A percentile compares a stretch with the other conserved stretches of the same genome.
These are phyloP conservation scores for Geotrichum phurueaensis DNA, from an alignment of 1,139 yeast species.

Conservation along the genomic window DNA sequence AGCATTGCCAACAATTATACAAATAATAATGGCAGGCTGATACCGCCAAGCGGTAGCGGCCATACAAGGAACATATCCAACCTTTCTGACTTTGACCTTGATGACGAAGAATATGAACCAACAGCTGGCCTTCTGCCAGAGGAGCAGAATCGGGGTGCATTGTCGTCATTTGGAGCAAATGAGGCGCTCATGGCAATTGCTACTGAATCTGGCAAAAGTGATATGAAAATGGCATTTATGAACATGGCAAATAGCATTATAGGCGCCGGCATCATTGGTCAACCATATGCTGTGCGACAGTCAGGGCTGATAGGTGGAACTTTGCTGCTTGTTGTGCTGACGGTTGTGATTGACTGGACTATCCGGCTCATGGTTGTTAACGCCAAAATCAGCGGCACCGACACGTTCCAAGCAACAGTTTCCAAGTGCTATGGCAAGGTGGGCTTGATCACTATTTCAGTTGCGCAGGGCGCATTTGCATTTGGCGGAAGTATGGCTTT, in stretches of 20 bases:
- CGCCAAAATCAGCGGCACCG: conserved; percentile 67
- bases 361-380: conserved; percentile 69
- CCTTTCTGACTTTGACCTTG: conserved; percentile 6
- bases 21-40: neutral
- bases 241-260: conserved; percentile 89
- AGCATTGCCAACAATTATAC: neutral
- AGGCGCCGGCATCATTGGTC: conserved; percentile 95
- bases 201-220: conserved; percentile 39
- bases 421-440: conserved; percentile 66
- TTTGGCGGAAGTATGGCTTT: conserved; percentile 94
- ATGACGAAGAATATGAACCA: conserved; percentile 6
- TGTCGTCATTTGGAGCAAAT: conserved; percentile 19
- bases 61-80: neutral
- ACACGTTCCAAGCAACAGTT: conserved; percentile 83
- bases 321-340: conserved; percentile 52
- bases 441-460: conserved; percentile 62
- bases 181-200: conserved; percentile 26
- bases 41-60: neutral
- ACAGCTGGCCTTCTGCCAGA: conserved; percentile 3
- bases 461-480: conserved; percentile 83
- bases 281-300: conserved; percentile 80
- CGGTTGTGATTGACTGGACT: conserved; percentile 85
- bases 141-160: neutral
- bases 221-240: conserved; percentile 85
- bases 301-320: conserved; percentile 76